Evolutionary conservation across 2,329 filamentous ascomycete genomes (phyloP), one percentile per base, ranked within the genome.

Genomic region (Xylaria sp.): DNA sequence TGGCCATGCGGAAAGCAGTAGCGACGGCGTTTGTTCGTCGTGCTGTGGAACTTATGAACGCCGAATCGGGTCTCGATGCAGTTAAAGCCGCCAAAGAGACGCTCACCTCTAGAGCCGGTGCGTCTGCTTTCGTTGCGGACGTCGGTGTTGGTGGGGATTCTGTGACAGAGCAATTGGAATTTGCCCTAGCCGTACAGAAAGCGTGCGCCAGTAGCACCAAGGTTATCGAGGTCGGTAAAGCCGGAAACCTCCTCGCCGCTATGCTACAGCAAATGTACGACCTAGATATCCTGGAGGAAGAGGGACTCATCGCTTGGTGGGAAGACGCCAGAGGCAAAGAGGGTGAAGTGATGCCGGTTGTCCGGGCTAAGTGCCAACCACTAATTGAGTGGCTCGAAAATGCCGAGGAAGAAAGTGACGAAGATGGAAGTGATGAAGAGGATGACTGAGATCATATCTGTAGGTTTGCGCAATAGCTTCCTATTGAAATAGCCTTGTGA

Each of bases 221-320:
- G 70, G 90, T 89, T 3, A 87, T 84, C 46, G 86, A 88, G 66
- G 73, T 80, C 31, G 75, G 78, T 28, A 83, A 81, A 67, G 82
- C 83, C 2, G 86, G 87, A 13, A 91, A 76, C 81, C 86, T 98
- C 10, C 86, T 98, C 41, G 86, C 94, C 3, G 93, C 91, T 48
- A 84, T 94, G 74, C 88, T 94, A 73, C 96, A 97, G 82, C 92
- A 94, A 80, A 84, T 98, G 61, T 97, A 97, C 78, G 89, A 92
- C 73, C 81, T 92, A 58, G 96, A 98, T 73, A 86, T 97, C 18
- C 82, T 98, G 1, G 94, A 97, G 78, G 94, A 97, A 77, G 94
- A 98, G 51, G 94, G 92, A 0, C 92, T 97, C 73, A 83, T 95
- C 75, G 87, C 88, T 57, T 99, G 96, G 96, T 98, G 94, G 94